phyloP scores from a whole-genome alignment of 1,284 basidiomycete species.

The Fomitiporia mediterranea region DNA sequence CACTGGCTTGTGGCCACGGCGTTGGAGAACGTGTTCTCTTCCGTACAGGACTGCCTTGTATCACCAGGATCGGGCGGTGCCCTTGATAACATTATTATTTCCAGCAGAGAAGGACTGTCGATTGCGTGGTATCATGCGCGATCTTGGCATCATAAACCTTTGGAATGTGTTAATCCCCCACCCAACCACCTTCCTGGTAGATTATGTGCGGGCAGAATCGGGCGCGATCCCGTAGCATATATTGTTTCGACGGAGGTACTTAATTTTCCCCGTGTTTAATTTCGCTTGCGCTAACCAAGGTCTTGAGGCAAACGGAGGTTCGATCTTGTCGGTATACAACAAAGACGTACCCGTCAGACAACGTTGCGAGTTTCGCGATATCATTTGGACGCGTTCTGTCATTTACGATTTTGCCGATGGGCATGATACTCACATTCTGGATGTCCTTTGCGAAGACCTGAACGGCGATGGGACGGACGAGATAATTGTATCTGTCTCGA shows the following conservation, averaged over 20 bases:
- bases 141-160: slow-evolving; percentile 12
- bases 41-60: slow-evolving; percentile 15
- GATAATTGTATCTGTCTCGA: slow-evolving; percentile 13
- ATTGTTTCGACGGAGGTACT: slow-evolving; percentile 15
- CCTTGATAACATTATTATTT: slow-evolving; percentile 15
- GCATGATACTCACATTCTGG: slow-evolving; percentile 1
- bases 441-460: slow-evolving; percentile 17
- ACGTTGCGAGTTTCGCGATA: slow-evolving; percentile 2
- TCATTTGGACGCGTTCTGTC: slow-evolving; percentile 10
- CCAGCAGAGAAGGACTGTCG: slow-evolving; percentile 15
- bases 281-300: background rate
- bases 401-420: slow-evolving; percentile 11
- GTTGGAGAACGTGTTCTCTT: slow-evolving; percentile 12
- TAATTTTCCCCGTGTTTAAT: background rate
- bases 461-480: slow-evolving; percentile 19
- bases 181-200: slow-evolving; percentile 3
- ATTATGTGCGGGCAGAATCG: slow-evolving; percentile 6
- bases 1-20: slow-evolving; percentile 18
- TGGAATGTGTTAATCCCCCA: background rate
- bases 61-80: background rate
- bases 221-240: slow-evolving; percentile 8
- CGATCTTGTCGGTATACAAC: slow-evolving; percentile 7
- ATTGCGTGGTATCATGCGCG: slow-evolving; percentile 15
- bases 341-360: background rate
- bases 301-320: slow-evolving; percentile 1